phyloP scores from a whole-genome alignment of 805 yeast species.

The Candida chilensis region DNA sequence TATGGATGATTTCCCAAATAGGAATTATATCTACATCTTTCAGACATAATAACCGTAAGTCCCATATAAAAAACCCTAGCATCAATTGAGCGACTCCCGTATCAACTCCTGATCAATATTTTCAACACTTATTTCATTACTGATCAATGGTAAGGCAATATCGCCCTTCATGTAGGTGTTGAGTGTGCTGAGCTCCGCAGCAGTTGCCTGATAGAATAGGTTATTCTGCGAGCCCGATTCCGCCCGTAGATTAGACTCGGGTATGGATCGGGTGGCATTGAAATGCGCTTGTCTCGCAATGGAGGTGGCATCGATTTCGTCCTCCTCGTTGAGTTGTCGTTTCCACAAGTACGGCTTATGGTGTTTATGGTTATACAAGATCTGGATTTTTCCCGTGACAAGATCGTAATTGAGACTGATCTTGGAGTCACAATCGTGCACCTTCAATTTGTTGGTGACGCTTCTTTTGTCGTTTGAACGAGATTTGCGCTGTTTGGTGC shows the following conservation, averaged over 20 bases:
- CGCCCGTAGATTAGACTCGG: too few species aligned
- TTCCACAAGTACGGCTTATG: conserved; percentile 27
- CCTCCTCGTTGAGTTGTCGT: too few species aligned
- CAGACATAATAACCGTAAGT: too few species aligned
- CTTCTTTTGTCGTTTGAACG: conserved; percentile 26
- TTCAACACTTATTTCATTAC: not conserved
- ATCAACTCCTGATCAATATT: conserved; percentile 1
- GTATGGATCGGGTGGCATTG: too few species aligned
- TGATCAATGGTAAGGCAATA: not conserved
- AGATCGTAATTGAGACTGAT: conserved; percentile 27
- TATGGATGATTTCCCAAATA: too few species aligned
- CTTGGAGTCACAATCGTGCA: conserved; percentile 29
- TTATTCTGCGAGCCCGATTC: too few species aligned
- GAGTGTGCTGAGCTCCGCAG: not conserved
- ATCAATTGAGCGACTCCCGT: not conserved
- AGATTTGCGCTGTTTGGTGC: conserved; percentile 28
- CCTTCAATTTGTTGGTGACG: conserved; percentile 27
- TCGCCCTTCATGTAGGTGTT: not conserved
- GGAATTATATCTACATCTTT: too few species aligned
- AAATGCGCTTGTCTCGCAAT: too few species aligned
- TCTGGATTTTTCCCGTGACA: conserved; percentile 21
- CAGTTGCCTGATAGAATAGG: conserved; percentile 1
- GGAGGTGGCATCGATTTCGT: too few species aligned
- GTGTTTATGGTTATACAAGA: conserved; percentile 27
- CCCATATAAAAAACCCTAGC: too few species aligned